Evolutionary conservation across 108 stramenopile genomes (phyloP).

Genomic region (Cyclotella baltica): DNA sequence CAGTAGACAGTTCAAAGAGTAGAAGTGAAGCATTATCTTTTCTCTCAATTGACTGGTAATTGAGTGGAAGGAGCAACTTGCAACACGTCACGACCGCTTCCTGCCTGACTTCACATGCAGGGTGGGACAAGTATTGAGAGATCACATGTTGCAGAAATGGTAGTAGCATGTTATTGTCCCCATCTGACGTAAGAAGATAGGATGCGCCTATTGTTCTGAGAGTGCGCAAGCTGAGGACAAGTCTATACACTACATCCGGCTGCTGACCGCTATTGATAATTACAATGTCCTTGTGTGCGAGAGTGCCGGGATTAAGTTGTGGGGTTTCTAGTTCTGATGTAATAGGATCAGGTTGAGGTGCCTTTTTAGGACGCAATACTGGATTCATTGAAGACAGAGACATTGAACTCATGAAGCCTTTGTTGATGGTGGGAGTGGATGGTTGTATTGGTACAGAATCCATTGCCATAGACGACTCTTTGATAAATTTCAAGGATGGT

Average conservation of each 20-base stretch:
- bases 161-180: constrained; percentile 68
- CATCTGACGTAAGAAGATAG: constrained; percentile 64
- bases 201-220: constrained; percentile 84
- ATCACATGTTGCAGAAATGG: constrained; percentile 89
- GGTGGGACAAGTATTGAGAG: constrained; percentile 75
- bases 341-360: constrained; percentile 12
- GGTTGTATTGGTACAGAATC: background rate
- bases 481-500: constrained; percentile 27
- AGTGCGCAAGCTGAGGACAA: constrained; percentile 88
- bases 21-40: constrained; percentile 24
- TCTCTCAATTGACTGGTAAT: background rate
- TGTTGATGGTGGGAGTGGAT: constrained; percentile 21
- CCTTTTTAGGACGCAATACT: constrained; percentile 28
- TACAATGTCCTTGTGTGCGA: background rate
- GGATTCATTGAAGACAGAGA: constrained; percentile 44
- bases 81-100: constrained; percentile 89
- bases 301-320: background rate
- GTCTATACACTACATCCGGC: constrained; percentile 58
- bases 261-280: constrained; percentile 65
- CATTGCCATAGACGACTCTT: constrained; percentile 6
- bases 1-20: constrained; percentile 56
- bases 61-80: constrained; percentile 73
- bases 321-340: constrained; percentile 2
- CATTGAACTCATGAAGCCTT: constrained; percentile 30
- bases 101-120: constrained; percentile 77